A percentile compares a stretch with the other conserved stretches of the same genome.
Conservation (phyloP, 306 rosid genomes). For the Acacia melanoxylon region DNA sequence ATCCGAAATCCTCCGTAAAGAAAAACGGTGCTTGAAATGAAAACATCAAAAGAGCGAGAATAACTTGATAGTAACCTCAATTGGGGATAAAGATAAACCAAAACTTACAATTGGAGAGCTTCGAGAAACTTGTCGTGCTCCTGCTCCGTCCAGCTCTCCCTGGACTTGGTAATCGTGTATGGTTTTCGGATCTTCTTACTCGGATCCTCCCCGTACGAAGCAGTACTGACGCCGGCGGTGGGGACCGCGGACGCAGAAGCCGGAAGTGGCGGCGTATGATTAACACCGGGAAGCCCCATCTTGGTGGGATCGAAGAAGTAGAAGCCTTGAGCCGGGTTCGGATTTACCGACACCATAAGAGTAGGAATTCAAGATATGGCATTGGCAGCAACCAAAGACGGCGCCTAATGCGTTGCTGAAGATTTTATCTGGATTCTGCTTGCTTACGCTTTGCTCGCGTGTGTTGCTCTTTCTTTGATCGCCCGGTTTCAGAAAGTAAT, state of each 20-base stretch:
- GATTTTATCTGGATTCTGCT: neutral
- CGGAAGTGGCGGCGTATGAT: slow-evolving; percentile 38
- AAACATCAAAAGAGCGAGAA: neutral
- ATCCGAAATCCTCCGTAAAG: neutral
- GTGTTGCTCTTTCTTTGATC: neutral
- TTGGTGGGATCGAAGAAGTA: slow-evolving; percentile 61
- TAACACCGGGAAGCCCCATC: slow-evolving; percentile 53
- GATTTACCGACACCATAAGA: slow-evolving; percentile 72
- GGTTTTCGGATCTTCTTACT: slow-evolving; percentile 88
- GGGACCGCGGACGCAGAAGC: neutral
- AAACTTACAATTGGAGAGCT: slow-evolving; percentile 89
- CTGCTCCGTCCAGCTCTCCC: slow-evolving; percentile 98
- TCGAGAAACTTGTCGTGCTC: slow-evolving; percentile 98
- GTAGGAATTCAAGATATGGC: neutral
- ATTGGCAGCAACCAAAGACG: neutral
- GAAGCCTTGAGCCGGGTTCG: slow-evolving; percentile 64
- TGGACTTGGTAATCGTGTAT: slow-evolving; percentile 85
- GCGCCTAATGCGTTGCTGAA: neutral
- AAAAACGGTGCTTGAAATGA: neutral
- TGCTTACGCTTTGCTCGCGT: neutral
- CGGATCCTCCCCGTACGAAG: slow-evolving; percentile 45
- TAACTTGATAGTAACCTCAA: neutral
- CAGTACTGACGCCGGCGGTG: neutral
- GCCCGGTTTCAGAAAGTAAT: neutral
- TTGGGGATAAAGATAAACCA: neutral